Evolutionary conservation across 2,329 filamentous ascomycete genomes (phyloP).

Genomic region (Uncinocarpus reesii): DNA sequence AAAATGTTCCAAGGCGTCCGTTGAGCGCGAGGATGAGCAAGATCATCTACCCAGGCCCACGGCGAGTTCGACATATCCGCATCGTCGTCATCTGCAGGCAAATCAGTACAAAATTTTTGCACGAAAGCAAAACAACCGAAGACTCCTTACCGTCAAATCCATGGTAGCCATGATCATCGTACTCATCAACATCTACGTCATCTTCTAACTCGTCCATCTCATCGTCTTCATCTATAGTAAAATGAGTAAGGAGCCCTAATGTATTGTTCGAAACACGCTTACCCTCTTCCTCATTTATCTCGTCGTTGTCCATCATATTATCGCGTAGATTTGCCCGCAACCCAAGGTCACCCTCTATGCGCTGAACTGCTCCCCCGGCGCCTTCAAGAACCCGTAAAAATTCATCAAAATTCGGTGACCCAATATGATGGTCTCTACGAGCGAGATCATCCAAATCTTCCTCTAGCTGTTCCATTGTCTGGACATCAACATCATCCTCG

Average conservation of each 20-base stretch:
- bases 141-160: slow-evolving; percentile 29
- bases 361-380: slow-evolving; percentile 34
- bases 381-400: slow-evolving; percentile 38
- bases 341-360: slow-evolving; percentile 35
- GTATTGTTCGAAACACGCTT: slow-evolving; percentile 17
- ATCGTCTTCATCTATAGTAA: slow-evolving; percentile 50
- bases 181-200: slow-evolving; percentile 36
- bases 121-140: background rate
- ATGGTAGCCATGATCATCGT: slow-evolving; percentile 36
- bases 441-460: slow-evolving; percentile 34
- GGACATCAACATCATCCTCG: slow-evolving; percentile 35
- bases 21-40: slow-evolving; percentile 45
- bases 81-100: slow-evolving; percentile 27
- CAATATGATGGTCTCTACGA: slow-evolving; percentile 30
- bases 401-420: slow-evolving; percentile 36
- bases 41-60: slow-evolving; percentile 47
- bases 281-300: slow-evolving; percentile 50
- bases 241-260: slow-evolving; percentile 17
- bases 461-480: slow-evolving; percentile 37
- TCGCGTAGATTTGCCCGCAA: slow-evolving; percentile 41
- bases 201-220: slow-evolving; percentile 27
- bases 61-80: slow-evolving; percentile 27
- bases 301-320: slow-evolving; percentile 42
- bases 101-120: slow-evolving; percentile 23
- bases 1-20: slow-evolving; percentile 56